Percentiles rank a stretch among this genome's conserved stretches.
phyloP scores from a whole-genome alignment of 495 filamentous ascomycete genomes.

The Collariella sp. region DNA sequence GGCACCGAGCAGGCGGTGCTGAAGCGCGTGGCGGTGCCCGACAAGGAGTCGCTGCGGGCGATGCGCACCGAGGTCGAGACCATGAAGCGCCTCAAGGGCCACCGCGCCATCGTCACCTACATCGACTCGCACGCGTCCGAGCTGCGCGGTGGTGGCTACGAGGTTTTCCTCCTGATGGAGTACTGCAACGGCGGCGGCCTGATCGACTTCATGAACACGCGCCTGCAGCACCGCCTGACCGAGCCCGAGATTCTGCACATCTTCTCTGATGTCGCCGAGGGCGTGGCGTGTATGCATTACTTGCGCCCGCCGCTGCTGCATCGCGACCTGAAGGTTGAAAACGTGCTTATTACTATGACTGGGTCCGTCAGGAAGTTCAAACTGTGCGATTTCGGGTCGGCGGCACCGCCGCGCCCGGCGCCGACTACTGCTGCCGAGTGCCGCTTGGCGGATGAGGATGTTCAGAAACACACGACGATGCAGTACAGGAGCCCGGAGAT shows the following conservation, averaged over 20 bases:
- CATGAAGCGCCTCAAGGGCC: slow-evolving; percentile 97
- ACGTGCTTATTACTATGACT: slow-evolving; percentile 76
- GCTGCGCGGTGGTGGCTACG: slow-evolving; percentile 84
- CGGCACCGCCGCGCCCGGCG: slow-evolving; percentile 73
- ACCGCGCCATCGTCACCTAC: slow-evolving; percentile 92
- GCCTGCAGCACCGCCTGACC: slow-evolving; percentile 89
- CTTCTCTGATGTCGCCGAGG: slow-evolving; percentile 89
- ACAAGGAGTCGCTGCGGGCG: slow-evolving; percentile 83
- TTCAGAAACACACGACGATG: slow-evolving; percentile 92
- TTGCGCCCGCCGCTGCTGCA: slow-evolving; percentile 89
- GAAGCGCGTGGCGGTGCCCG: slow-evolving; percentile 95
- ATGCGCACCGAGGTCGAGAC: slow-evolving; percentile 99
- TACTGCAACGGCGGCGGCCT: slow-evolving; percentile 77
- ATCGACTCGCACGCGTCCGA: slow-evolving; percentile 97
- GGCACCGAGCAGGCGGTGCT: slow-evolving; percentile 80
- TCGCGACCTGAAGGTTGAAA: slow-evolving; percentile 95
- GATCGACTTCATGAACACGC: slow-evolving; percentile 99
- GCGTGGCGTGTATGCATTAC: slow-evolving; percentile 98
- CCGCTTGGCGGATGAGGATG: slow-evolving; percentile 86
- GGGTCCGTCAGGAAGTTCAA: slow-evolving; percentile 65
- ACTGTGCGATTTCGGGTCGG: slow-evolving; percentile 94
- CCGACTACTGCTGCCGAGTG: slow-evolving; percentile 81
- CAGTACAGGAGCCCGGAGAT: slow-evolving; percentile 98
- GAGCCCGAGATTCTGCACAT: slow-evolving; percentile 97
- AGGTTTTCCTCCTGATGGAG: slow-evolving; percentile 98